phyloP scores from a whole-genome alignment of 352 stramenopile genomes.

The Pythium myriotylum region DNA sequence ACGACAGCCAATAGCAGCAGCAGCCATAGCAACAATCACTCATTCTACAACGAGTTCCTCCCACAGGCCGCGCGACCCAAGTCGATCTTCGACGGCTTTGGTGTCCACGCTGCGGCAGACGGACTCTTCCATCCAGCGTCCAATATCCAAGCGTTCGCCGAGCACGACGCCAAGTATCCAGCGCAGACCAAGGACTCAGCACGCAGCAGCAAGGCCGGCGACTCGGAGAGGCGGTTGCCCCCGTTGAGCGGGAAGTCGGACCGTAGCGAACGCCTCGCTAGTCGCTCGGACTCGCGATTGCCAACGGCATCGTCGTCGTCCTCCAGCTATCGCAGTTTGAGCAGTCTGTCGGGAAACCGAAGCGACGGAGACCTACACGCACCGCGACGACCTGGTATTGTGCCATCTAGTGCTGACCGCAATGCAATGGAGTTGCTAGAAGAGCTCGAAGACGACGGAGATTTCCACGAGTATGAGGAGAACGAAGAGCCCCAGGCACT shows the following conservation, averaged over 20 bases:
- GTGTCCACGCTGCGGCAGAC: conserved; percentile 63
- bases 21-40: conserved; percentile 7
- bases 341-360: conserved; percentile 34
- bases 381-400: conserved; percentile 37
- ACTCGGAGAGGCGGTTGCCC: conserved; percentile 14
- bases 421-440: conserved; percentile 58
- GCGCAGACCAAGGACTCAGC: conserved; percentile 18
- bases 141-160: conserved; percentile 72
- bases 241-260: conserved; percentile 26
- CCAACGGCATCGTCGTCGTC: conserved; percentile 21
- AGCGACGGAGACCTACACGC: conserved; percentile 71
- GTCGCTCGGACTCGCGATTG: conserved; percentile 33
- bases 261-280: conserved; percentile 32
- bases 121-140: conserved; percentile 80
- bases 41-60: conserved; percentile 36
- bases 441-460: conserved; percentile 29
- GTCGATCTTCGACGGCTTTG: conserved; percentile 61
- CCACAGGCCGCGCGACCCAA: conserved; percentile 20
- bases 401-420: conserved; percentile 60
- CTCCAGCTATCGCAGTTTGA: conserved; percentile 12
- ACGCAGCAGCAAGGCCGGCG: not conserved
- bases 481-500: conserved; percentile 12
- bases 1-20: conserved; percentile 7
- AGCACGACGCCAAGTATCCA: conserved; percentile 77
- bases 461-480: not conserved